Evolutionary conservation across 805 yeast genomes (phyloP), one percentile per base, ranked within the genome.

Genomic region (Middelhovenomyces tepae): DNA sequence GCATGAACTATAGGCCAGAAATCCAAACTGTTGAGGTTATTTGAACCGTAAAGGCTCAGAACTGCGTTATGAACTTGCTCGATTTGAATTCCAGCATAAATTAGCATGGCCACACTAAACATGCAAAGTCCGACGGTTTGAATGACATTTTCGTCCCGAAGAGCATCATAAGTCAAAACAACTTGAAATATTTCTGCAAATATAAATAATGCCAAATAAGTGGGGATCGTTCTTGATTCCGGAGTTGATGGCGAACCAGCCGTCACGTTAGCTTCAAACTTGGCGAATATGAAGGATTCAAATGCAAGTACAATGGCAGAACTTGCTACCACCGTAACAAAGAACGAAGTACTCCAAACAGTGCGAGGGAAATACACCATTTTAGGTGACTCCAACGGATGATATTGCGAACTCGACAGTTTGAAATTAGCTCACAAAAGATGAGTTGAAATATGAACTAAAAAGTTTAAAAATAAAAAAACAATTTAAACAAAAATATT

Each of bases 51-150:
- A 8, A 50, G 43, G 7, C 22, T 22, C n/a, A 16, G 26, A 4
- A 62, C 47, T 2, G 57, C 49, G 4, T 38, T 30, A 17, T 49
- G 35, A 20, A 67, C 47, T 47, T 68, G 72, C 22, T 51, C 50
- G 43, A 57, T 67, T 43, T 67, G 72, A 22, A 68, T 56, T 2
- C 68, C 68, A 6, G 71, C 62, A 43, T 68, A 67, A 4, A 65
- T 52, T 38, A 64, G 46, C 67, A 68, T 56, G 28, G 66, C 63
- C 4, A 53, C 53, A 42, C 60, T 60, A 41, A 67, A 67, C 13
- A 55, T 22, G 35, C 64, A 57, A 21, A 68, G 49, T 38, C 62
- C 57, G 15, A 59, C 34, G 16, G 51, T 25, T 16, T 52, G 53
- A 20, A 56, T 50, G 1, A 66, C 56, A 42, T 67, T 67, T 38